Conservation (phyloP, 129 eudicot species). For the Helianthus tuberosus region DNA sequence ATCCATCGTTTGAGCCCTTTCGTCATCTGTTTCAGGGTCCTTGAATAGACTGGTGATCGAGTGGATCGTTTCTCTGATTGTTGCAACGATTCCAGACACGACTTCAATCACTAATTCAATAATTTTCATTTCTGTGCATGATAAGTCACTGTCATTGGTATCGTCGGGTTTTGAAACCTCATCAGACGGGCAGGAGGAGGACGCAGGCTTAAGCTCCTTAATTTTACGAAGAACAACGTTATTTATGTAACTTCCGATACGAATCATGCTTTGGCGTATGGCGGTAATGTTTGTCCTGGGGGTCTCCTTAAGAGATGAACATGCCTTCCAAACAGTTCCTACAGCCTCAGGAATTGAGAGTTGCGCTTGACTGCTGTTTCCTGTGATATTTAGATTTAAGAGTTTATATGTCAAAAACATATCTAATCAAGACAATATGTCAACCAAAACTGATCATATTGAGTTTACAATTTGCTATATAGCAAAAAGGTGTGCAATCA, state of each 20-base stretch:
- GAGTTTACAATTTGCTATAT: too few relatives aligned
- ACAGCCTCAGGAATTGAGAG: conserved; percentile 68
- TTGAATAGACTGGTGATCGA: conserved; percentile 61
- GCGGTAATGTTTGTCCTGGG: conserved; percentile 81
- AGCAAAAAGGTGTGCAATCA: background rate
- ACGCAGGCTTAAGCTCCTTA: conserved; percentile 83
- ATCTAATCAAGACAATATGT: background rate
- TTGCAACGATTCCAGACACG: conserved; percentile 57
- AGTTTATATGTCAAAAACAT: background rate
- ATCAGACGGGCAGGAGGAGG: conserved; percentile 37
- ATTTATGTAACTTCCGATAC: conserved; percentile 77
- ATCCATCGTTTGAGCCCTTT: conserved; percentile 35
- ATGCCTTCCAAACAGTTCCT: conserved; percentile 91
- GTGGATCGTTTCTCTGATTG: conserved; percentile 70
- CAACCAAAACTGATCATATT: too few relatives aligned
- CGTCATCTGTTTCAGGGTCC: conserved; percentile 36
- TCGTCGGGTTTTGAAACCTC: conserved; percentile 34
- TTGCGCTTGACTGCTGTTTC: conserved; percentile 49
- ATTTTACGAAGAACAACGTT: conserved; percentile 93
- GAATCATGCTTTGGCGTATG: conserved; percentile 84
- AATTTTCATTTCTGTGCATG: conserved; percentile 85
- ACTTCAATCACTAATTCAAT: conserved; percentile 45
- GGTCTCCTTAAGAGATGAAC: conserved; percentile 81
- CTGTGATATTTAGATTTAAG: conserved; percentile 37
- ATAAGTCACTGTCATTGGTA: conserved; percentile 46